Conservation (phyloP, 768 basidiomycete genomes). For the Steccherinum ochraceum region DNA sequence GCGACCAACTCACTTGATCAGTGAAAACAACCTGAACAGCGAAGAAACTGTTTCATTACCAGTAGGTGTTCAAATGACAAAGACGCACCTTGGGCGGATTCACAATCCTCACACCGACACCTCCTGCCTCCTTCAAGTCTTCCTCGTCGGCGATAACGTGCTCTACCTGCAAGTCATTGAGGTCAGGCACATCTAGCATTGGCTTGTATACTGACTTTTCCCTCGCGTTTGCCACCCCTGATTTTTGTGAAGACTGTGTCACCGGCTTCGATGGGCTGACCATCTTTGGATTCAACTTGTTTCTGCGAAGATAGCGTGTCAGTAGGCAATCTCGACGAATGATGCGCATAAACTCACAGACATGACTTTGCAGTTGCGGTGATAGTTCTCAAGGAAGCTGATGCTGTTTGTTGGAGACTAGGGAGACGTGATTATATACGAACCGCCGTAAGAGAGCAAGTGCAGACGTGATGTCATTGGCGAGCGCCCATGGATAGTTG, state of each 20-base stretch:
- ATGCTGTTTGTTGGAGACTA: too few relatives aligned
- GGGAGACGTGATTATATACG: too few relatives aligned
- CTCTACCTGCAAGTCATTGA: constrained; percentile 5
- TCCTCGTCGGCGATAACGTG: constrained; percentile 5
- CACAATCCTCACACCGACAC: constrained; percentile 8
- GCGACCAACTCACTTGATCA: too few relatives aligned
- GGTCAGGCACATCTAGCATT: not conserved
- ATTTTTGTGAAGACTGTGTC: constrained; percentile 9
- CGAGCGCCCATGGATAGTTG: too few relatives aligned
- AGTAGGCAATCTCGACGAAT: too few relatives aligned
- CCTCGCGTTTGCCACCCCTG: constrained; percentile 12
- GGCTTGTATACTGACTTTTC: constrained; percentile 1
- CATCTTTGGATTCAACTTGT: constrained; percentile 8
- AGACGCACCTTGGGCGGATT: constrained; percentile 12
- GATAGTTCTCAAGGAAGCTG: too few relatives aligned
- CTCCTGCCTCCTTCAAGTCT: constrained; percentile 4
- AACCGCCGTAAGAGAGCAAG: too few relatives aligned
- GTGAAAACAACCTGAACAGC: constrained; percentile 8
- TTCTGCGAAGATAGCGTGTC: too few relatives aligned
- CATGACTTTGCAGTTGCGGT: too few relatives aligned
- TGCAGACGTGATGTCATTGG: too few relatives aligned
- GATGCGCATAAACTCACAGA: too few relatives aligned
- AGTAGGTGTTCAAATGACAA: not conserved
- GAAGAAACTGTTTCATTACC: not conserved
- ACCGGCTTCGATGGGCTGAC: constrained; percentile 8